These are phyloP conservation scores for Casuarina glauca DNA, from an alignment of 306 rosid species.

Conservation along the genomic window DNA sequence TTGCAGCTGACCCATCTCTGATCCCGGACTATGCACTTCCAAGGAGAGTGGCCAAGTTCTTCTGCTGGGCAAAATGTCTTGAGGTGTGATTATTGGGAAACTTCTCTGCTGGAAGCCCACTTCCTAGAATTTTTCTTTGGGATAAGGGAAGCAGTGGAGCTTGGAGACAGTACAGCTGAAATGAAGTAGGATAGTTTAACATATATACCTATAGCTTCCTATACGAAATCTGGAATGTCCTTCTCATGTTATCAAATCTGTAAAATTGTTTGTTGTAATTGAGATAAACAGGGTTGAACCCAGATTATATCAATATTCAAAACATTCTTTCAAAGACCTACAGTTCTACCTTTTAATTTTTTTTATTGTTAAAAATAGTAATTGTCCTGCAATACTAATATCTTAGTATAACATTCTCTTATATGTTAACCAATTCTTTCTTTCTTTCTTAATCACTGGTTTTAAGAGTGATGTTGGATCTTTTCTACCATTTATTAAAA, in stretches of 20 bases:
- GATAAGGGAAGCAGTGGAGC: slow-evolving; percentile 5
- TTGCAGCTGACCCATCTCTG: slow-evolving; percentile 53
- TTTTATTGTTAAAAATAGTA: too few relatives aligned
- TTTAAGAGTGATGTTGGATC: too few relatives aligned
- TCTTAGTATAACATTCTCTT: too few relatives aligned
- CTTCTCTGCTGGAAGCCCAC: not conserved
- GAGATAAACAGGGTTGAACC: not conserved
- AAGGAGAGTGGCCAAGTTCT: slow-evolving; percentile 41
- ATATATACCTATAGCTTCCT: slow-evolving; percentile 12
- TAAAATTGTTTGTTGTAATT: not conserved
- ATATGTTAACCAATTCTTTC: too few relatives aligned
- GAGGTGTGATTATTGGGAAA: slow-evolving; percentile 42
- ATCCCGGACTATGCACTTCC: slow-evolving; percentile 73
- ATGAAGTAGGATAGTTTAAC: not conserved
- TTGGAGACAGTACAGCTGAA: not conserved
- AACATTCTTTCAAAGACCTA: slow-evolving; percentile 8
- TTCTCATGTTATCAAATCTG: slow-evolving; percentile 10
- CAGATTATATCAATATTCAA: slow-evolving; percentile 5
- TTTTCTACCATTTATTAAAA: too few relatives aligned
- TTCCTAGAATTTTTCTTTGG: slow-evolving; percentile 11
- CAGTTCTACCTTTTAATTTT: not conserved
- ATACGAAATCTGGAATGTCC: not conserved
- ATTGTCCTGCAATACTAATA: too few relatives aligned
- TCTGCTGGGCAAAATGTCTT: slow-evolving; percentile 52
- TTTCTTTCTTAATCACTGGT: too few relatives aligned